Conservation (phyloP, 169 alveolate genomes). For the Toxoplasma gondii region DNA sequence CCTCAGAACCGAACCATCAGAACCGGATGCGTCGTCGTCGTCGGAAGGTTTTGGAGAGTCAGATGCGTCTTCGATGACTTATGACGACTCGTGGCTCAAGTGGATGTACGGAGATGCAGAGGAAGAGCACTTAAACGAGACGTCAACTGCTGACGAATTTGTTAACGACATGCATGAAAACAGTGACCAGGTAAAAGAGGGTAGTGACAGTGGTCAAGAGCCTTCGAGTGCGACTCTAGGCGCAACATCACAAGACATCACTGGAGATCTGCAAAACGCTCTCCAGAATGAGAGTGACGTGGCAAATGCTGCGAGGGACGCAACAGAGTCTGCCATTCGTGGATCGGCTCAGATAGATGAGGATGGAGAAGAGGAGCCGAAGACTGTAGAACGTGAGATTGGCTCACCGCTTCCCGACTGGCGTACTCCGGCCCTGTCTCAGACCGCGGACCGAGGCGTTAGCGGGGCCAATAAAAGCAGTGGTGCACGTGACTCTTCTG, state of each 20-base stretch:
- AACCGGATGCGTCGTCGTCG: no score
- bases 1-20: no score
- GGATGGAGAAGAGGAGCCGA: neutral
- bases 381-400: neutral
- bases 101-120: constrained; percentile 8
- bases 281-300: neutral
- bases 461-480: no score
- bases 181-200: no score
- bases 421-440: neutral
- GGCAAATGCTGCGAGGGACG: neutral
- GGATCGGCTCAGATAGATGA: neutral
- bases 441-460: no score
- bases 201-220: no score
- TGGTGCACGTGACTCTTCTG: no score
- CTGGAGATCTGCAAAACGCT: neutral
- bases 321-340: neutral
- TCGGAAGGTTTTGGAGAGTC: no score
- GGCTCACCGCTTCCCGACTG: neutral
- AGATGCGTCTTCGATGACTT: no score
- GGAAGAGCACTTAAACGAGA: neutral
- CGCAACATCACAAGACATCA: neutral
- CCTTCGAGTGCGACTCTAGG: no score
- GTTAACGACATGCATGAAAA: neutral
- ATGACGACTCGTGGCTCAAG: neutral
- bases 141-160: neutral